Evolutionary conservation across 192 early-diverging fungal species (phyloP).

Genomic region (Mortierella hygrophila): DNA sequence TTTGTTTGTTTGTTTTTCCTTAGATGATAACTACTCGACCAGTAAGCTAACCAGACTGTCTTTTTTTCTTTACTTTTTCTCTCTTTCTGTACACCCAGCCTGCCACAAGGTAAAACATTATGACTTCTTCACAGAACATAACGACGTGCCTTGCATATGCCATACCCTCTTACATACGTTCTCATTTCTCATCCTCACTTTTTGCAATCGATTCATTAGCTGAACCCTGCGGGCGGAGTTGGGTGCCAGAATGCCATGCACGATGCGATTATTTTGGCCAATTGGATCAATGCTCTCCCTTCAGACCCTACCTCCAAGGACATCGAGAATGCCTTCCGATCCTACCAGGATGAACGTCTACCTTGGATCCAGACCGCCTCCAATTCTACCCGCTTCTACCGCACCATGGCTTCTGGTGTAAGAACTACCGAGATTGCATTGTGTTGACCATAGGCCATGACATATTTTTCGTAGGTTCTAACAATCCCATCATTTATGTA

Average conservation of each 20-base stretch:
- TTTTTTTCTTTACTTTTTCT: neutral
- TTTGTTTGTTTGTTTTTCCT: neutral
- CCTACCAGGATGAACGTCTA: neutral
- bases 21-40: too few relatives aligned
- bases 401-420: neutral
- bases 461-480: neutral
- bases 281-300: constrained; percentile 1
- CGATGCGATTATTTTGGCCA: constrained; percentile 1
- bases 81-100: neutral
- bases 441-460: too few relatives aligned
- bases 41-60: too few relatives aligned
- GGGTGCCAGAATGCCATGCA: constrained; percentile 7
- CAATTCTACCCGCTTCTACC: neutral
- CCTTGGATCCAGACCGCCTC: neutral
- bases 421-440: neutral
- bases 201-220: neutral
- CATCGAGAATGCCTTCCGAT: neutral
- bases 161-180: neutral
- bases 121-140: too few relatives aligned
- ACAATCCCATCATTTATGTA: neutral
- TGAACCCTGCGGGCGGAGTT: neutral
- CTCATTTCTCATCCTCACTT: neutral
- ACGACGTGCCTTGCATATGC: too few relatives aligned
- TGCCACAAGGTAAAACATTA: neutral
- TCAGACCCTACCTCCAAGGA: neutral